Evolutionary conservation across 495 filamentous ascomycete species (phyloP), one percentile per base, ranked within the genome.

Genomic region (Talaromyces ruber): DNA sequence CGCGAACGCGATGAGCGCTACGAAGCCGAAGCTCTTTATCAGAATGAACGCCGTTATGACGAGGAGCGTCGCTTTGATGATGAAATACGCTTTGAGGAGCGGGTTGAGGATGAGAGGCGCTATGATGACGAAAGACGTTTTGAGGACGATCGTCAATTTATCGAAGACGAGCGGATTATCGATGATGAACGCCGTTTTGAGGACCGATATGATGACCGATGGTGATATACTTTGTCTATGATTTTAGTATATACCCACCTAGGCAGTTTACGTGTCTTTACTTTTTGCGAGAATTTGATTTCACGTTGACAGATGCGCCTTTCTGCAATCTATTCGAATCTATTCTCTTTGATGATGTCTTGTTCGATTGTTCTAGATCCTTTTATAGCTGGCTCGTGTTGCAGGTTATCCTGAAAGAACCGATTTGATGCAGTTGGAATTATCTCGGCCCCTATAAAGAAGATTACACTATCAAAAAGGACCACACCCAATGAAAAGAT

Each of bases 1-100:
- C 55, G 55, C n/a, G 58, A 59, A 28, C 57, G 57, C 4, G 55
- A 37, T 9, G 30, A 39, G n/a, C 30, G 34, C 14, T 59, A 26
- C 16, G 57, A 43, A 26, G 57, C 30, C 1, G 57, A 59, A 16
- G 18, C 14, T 58, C 28, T 7, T n/a, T 58, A 58, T 26, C 28
- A 58, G 28, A 24, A 58, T 58, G 55, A 58, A 28, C 55, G 55
- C 3, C 55, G 55, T 32, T 58, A 58, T 58, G 55, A 58, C 7
- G 55, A 58, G 2, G 55, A 58, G 32, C 55, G 55, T 12, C 55
- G 55, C 12, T 58, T n/a, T 18, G 55, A 58, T 18, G 55, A 58
- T 3, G 55, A 58, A 18, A 29, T 29, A 21, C 29, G 29, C 11
- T 57, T 24, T 34, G 54, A 57, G n/a, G 54, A 57, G n/a, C n/a